A percentile compares a stretch with the other conserved stretches of the same genome.
phyloP scores from a whole-genome alignment of 441 rosid genomes.

The Dalechampia spathulata region DNA sequence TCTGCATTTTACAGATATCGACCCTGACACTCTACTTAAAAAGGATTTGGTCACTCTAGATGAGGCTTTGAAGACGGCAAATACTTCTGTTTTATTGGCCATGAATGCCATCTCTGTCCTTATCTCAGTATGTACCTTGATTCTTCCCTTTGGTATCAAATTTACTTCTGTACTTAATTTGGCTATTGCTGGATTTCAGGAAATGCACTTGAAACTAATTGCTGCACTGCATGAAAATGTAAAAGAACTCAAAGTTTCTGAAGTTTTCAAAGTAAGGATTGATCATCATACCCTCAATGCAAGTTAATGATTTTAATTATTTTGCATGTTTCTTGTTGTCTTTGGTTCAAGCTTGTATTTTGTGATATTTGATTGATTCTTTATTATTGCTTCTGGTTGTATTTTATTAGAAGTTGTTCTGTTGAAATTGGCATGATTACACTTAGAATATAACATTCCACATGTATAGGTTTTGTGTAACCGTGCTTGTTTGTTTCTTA shows the following conservation, averaged over 20 bases:
- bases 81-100: constrained; percentile 74
- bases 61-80: constrained; percentile 80
- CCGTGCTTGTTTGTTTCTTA: not conserved
- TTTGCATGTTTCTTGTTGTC: not conserved
- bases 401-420: not conserved
- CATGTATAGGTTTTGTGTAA: not conserved
- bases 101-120: constrained; percentile 54
- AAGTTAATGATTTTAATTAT: constrained; percentile 11
- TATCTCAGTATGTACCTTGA: constrained; percentile 46
- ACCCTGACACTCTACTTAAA: constrained; percentile 67
- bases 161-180: constrained; percentile 1
- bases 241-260: constrained; percentile 52
- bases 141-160: constrained; percentile 16
- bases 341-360: not conserved
- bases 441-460: not conserved
- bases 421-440: constrained; percentile 4
- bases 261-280: constrained; percentile 47
- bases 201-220: constrained; percentile 40
- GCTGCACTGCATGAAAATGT: constrained; percentile 32
- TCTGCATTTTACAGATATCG: constrained; percentile 54
- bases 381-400: not conserved
- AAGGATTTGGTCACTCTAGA: constrained; percentile 84
- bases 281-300: constrained; percentile 5
- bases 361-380: not conserved
- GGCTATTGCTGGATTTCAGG: constrained; percentile 38